Percentiles rank a stretch among this genome's conserved stretches.
Conservation (phyloP, 2,329 filamentous ascomycete genomes). For the Clarireedia homoeocarpa region DNA sequence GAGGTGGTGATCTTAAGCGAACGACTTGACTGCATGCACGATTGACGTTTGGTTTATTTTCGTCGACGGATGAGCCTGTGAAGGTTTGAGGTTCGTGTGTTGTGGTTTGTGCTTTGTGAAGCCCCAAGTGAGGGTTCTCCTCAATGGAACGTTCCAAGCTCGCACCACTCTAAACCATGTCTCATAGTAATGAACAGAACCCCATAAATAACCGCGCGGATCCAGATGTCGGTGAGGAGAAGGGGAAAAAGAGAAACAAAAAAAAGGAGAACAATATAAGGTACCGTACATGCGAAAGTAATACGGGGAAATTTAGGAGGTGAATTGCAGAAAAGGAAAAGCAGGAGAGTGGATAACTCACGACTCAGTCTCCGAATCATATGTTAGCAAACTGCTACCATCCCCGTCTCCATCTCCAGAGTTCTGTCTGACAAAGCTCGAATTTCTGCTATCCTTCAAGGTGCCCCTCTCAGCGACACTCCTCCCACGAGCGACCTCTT, state of each 20-base stretch:
- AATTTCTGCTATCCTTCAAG: slow-evolving; percentile 18
- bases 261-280: neutral
- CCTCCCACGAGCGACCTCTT: slow-evolving; percentile 30
- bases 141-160: slow-evolving; percentile 11
- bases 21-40: slow-evolving; percentile 6
- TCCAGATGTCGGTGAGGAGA: neutral
- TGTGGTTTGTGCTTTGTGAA: slow-evolving; percentile 2
- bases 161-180: slow-evolving; percentile 10
- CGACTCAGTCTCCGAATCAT: slow-evolving; percentile 29
- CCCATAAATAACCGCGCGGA: neutral
- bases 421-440: neutral
- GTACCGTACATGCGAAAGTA: neutral
- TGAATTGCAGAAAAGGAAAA: slow-evolving; percentile 3
- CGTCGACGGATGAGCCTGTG: neutral
- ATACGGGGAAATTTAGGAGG: slow-evolving; percentile 7
- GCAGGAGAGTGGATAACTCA: slow-evolving; percentile 22
- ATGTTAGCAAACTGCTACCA: slow-evolving; percentile 25
- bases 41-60: neutral
- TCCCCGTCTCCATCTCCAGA: slow-evolving; percentile 14
- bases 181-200: neutral
- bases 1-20: neutral
- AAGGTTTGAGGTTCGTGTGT: neutral
- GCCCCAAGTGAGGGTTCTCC: slow-evolving; percentile 7
- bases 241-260: neutral
- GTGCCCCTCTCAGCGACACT: slow-evolving; percentile 28